Evolutionary conservation across 345 rosid species (phyloP), one percentile per base, ranked within the genome.

Genomic region (Excoecaria agallocha): DNA sequence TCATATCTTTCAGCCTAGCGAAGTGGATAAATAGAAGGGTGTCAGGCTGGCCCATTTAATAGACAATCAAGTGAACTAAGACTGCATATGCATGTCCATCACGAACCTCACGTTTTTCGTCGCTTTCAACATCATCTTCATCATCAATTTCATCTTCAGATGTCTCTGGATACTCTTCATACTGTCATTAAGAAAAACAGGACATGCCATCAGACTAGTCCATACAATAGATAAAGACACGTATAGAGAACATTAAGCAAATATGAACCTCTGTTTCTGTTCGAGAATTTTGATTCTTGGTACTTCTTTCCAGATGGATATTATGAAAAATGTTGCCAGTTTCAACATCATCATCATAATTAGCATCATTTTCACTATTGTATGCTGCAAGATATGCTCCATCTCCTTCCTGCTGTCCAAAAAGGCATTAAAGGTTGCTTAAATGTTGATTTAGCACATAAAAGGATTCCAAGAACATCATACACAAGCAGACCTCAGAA

Each of bases 381-480:
- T 55, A 63, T 12, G 73, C 52, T 59, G 39, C 71, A 69, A 74
- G 71, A 74, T 74, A 79, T 24, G 74, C 61, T 65, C 70, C 89
- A 38, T 82, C 87, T 74, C 79, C 87, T 76, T 84, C 90, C 69
- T 86, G 88, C 93, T 92, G 72, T 52, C 79, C 43, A 39, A 35
- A 37, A 68, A 9, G 58, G 4, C 15, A 66, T 16, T 66, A 3
- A 25, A 30, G 30, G 52, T 70, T 60, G 38, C 8, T 54, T 60
- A 63, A 68, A 52, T 20, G 39, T 35, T 54, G 19, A 67, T 37
- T 57, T 54, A 74, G 48, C 45, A 7, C 17, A 41, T 30, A 78
- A 38, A 45, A 30, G 45, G 35, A 72, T 25, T 13, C 37, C n/a
- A 15, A 58, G 72, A 54, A 61, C n/a, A 61, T 73, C 43, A 56